Base-by-base conservation (phyloP, 1,139 yeast species). In the Kurtzmaniella quercitrusa region DNA sequence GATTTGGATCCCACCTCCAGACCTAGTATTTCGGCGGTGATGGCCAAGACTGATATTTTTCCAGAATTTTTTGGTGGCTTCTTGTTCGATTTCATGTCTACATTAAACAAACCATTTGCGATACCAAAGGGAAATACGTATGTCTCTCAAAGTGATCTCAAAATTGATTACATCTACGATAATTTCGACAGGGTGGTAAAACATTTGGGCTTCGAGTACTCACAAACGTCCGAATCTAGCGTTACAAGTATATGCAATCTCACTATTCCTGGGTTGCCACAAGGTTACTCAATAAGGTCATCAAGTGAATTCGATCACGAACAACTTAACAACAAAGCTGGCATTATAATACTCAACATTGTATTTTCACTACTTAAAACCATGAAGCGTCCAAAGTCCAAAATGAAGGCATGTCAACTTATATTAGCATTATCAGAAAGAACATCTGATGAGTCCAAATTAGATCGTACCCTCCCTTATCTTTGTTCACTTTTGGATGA, bases 401-500 rank as follows among this genome's bases (percentile, higher is more conserved):
- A 88, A 50, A 60, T 84, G 3, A 78, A 79, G 53, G 94, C 93
- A 0, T 74, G 95, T 51, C 94, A 89, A 53, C 61, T 91, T 43
- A 74, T 93, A 2, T 59, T 88, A 11, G 88, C 88, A 0, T 68
- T 93, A 14, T 80, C 94, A 1, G 96, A 88, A 55, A 75, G 81
- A 46, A 69, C 88, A 2, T 78, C 79, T 35, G 98, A 93, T 56
- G 95, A 87, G 45, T 84, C 84, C 17, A 91, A 89, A 55, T 67
- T 93, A 38, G 98, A 93, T 58, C 66, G 97, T 38, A 81, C 93
- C 26, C 59, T 93, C 18, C 98, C 99, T 0, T 88, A 84, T 55
- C 62, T 93, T 28, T 76, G 87, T 30, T 58, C 60, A n/a, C 47
- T 71, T 14, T 43, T 72, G 18, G 77, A 72, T 41, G 76, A 71